These are phyloP conservation scores for Plantago coronopus DNA, from an alignment of 305 asterid genomes.

Conservation along the genomic window DNA sequence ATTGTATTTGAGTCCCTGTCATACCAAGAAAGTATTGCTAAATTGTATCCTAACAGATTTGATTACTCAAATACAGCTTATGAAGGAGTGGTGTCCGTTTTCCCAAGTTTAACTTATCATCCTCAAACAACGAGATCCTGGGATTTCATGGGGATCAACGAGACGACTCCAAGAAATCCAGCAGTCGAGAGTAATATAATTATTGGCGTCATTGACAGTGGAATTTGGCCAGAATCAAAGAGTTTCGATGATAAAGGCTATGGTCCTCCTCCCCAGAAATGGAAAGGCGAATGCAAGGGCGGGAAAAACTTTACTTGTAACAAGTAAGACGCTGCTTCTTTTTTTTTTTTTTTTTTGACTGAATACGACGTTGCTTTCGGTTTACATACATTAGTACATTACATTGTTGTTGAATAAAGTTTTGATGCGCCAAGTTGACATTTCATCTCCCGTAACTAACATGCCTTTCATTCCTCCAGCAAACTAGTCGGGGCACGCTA, in stretches of 20 bases:
- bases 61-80: constrained; percentile 21
- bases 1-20: not conserved
- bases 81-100: constrained; percentile 34
- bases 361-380: no score
- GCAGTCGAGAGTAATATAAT: constrained; percentile 29
- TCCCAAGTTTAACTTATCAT: constrained; percentile 30
- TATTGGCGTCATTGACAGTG: constrained; percentile 36
- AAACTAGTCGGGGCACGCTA: constrained; percentile 47
- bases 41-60: constrained; percentile 7
- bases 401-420: no score
- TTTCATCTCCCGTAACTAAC: not conserved
- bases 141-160: constrained; percentile 33
- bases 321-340: constrained; percentile 26
- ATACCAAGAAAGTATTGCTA: not conserved
- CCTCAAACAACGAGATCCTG: constrained; percentile 47
- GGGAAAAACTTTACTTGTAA: constrained; percentile 39
- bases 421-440: no score
- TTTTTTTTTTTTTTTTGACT: no score
- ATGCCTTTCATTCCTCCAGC: constrained; percentile 21
- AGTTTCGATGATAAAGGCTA: constrained; percentile 34
- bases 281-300: constrained; percentile 46
- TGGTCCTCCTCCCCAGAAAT: constrained; percentile 38
- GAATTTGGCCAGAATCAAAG: constrained; percentile 43
- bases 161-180: constrained; percentile 22
- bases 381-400: no score